phyloP scores from a whole-genome alignment of 2,329 filamentous ascomycete species.

The Canariomyces notabilis region DNA sequence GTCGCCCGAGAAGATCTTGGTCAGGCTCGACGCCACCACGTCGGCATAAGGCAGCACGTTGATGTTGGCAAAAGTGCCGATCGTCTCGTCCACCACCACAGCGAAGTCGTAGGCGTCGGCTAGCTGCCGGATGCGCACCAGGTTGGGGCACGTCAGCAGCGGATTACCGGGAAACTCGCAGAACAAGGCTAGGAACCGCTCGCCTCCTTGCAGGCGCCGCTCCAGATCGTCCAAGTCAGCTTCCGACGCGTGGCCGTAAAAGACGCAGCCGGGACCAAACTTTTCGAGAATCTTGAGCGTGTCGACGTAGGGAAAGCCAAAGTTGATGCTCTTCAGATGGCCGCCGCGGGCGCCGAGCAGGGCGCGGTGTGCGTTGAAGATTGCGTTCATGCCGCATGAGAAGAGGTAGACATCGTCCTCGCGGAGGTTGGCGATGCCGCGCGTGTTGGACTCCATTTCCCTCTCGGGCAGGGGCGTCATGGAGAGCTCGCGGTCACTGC shows the following conservation, averaged over 20 bases:
- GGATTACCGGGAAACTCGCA: slow-evolving; percentile 96
- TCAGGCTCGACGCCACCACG: slow-evolving; percentile 88
- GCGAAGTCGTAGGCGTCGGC: slow-evolving; percentile 83
- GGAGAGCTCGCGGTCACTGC: slow-evolving; percentile 61
- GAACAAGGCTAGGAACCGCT: slow-evolving; percentile 77
- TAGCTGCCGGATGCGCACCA: slow-evolving; percentile 71
- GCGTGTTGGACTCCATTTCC: slow-evolving; percentile 42
- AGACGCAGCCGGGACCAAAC: slow-evolving; percentile 82
- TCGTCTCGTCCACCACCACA: slow-evolving; percentile 90
- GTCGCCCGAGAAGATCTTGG: slow-evolving; percentile 95
- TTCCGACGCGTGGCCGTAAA: slow-evolving; percentile 76
- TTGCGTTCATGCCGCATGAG: slow-evolving; percentile 89
- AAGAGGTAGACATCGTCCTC: slow-evolving; percentile 88
- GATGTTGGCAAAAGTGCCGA: slow-evolving; percentile 94
- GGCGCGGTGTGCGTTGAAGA: slow-evolving; percentile 79
- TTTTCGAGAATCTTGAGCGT: slow-evolving; percentile 93
- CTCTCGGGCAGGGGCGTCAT: slow-evolving; percentile 47
- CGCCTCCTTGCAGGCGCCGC: slow-evolving; percentile 60
- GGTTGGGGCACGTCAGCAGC: slow-evolving; percentile 76
- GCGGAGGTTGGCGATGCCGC: slow-evolving; percentile 60
- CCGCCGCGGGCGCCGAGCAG: slow-evolving; percentile 60
- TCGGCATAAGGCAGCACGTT: slow-evolving; percentile 87
- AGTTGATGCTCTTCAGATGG: slow-evolving; percentile 76
- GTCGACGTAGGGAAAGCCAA: slow-evolving; percentile 97
- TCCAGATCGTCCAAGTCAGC: slow-evolving; percentile 83